These are phyloP conservation scores for Primulina eburnea DNA, from an alignment of 257 asterid species.

Conservation along the genomic window DNA sequence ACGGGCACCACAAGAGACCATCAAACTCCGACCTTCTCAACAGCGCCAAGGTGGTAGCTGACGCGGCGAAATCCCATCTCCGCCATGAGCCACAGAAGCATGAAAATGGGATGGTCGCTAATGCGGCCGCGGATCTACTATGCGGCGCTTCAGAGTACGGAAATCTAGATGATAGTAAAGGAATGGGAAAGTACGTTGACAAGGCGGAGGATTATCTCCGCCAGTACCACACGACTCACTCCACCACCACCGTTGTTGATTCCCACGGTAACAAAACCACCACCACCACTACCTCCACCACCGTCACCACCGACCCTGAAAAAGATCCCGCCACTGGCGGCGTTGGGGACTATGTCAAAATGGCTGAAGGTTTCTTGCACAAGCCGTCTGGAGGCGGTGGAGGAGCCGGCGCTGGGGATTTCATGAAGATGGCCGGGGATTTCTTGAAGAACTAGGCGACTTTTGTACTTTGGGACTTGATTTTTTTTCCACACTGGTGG, in stretches of 20 bases:
- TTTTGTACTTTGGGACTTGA: not conserved
- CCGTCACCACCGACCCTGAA: conserved; percentile 17
- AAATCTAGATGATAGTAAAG: conserved; percentile 40
- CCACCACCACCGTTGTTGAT: conserved; percentile 24
- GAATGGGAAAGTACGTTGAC: conserved; percentile 41
- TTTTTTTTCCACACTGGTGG: not conserved
- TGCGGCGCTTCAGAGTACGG: conserved; percentile 51
- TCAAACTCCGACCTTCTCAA: conserved; percentile 43
- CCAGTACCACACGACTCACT: conserved; percentile 32
- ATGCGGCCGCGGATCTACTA: conserved; percentile 56
- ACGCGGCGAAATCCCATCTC: conserved; percentile 42
- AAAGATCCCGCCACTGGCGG: conserved; percentile 21
- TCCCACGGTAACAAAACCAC: conserved; percentile 18
- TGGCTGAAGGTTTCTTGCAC: conserved; percentile 30
- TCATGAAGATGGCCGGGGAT: conserved; percentile 43
- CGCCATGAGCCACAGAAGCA: conserved; percentile 37
- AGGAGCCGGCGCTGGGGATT: conserved; percentile 22
- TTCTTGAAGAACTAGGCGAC: conserved; percentile 21
- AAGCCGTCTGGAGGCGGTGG: conserved; percentile 20
- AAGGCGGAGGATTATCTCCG: conserved; percentile 57
- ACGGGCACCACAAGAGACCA: conserved; percentile 25
- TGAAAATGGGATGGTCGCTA: conserved; percentile 43
- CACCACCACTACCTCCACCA: conserved; percentile 20
- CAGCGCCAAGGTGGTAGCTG: conserved; percentile 58
- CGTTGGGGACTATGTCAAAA: conserved; percentile 27